phyloP scores from a whole-genome alignment of 192 early-diverging fungal genomes.

The Coemansia sp. region DNA sequence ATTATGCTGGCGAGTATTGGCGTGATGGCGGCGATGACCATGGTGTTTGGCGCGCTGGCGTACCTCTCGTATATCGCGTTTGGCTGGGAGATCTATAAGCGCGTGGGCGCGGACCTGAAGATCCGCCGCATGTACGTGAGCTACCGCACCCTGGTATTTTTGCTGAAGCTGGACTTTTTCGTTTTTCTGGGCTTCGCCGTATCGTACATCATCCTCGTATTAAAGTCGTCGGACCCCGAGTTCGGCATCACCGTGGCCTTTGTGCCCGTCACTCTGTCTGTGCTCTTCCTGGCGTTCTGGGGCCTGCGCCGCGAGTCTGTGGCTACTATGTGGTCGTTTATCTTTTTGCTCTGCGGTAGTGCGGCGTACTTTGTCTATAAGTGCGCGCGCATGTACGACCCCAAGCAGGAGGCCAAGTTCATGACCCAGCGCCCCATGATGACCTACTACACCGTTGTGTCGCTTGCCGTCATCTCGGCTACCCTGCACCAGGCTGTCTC shows the following conservation, averaged over 20 bases:
- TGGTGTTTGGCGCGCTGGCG: constrained; percentile 37
- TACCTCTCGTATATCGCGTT: constrained; percentile 54
- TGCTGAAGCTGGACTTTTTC: constrained; percentile 56
- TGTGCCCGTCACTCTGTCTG: constrained; percentile 45
- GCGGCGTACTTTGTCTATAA: constrained; percentile 55
- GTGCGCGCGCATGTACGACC: constrained; percentile 51
- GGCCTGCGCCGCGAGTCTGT: constrained; percentile 43
- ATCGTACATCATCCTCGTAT: constrained; percentile 63
- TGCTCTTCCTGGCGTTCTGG: constrained; percentile 52
- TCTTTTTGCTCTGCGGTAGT: constrained; percentile 41
- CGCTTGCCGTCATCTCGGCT: constrained; percentile 34
- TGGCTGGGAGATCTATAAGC: constrained; percentile 60
- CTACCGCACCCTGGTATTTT: constrained; percentile 51
- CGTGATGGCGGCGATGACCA: constrained; percentile 34
- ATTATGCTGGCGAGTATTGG: constrained; percentile 41
- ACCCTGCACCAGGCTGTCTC: constrained; percentile 44
- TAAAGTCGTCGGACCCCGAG: constrained; percentile 51
- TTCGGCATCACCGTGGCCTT: constrained; percentile 50
- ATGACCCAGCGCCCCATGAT: constrained; percentile 47
- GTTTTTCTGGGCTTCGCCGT: constrained; percentile 53
- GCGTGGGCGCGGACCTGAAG: constrained; percentile 56
- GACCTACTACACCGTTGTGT: constrained; percentile 52
- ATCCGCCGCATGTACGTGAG: constrained; percentile 56
- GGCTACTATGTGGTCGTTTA: constrained; percentile 41
- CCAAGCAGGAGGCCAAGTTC: constrained; percentile 49